These are phyloP conservation scores for Amborella trichopoda DNA, from an alignment of 164 flowering plant genomes.

Conservation along the genomic window DNA sequence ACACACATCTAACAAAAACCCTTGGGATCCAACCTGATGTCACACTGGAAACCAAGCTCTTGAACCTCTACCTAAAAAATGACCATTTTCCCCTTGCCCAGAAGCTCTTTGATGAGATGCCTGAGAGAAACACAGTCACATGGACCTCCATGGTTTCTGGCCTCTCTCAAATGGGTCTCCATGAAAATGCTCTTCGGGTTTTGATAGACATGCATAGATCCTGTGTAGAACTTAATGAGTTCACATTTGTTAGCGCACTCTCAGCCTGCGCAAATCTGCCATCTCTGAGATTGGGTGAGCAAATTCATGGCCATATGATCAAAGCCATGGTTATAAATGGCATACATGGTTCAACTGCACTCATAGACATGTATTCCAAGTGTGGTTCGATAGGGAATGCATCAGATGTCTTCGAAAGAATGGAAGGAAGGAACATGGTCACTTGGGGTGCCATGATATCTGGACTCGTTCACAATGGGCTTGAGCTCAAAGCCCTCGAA, in stretches of 20 bases:
- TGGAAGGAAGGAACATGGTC: constrained; percentile 8
- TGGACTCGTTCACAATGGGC: constrained; percentile 6
- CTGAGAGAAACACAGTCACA: constrained; percentile 11
- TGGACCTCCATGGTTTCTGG: constrained; percentile 13
- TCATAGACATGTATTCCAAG: constrained; percentile 11
- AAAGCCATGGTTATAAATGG: constrained; percentile 8
- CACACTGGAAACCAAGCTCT: constrained; percentile 3
- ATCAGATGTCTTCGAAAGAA: constrained; percentile 4
- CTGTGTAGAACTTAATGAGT: constrained; percentile 10
- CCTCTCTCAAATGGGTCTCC: constrained; percentile 2
- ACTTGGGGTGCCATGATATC: constrained; percentile 13
- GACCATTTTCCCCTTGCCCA: constrained; percentile 4
- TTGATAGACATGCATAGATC: constrained; percentile 5
- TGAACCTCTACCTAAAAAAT: constrained; percentile 6
- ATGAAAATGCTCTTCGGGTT: constrained; percentile 5
- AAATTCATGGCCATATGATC: constrained; percentile 13
- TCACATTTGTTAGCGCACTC: constrained; percentile 8
- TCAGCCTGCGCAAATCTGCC: not conserved
- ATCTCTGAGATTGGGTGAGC: constrained; percentile 4
- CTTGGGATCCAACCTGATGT: constrained; percentile 9
- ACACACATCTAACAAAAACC: too few species aligned
- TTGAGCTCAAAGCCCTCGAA: constrained; percentile 3
- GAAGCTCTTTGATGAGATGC: constrained; percentile 9
- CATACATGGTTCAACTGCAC: constrained; percentile 4
- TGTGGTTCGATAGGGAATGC: constrained; percentile 4